A percentile compares a stretch with the other conserved stretches of the same genome.
These are phyloP conservation scores for Naumovozyma castellii DNA, from an alignment of 805 yeast species.

Conservation along the genomic window DNA sequence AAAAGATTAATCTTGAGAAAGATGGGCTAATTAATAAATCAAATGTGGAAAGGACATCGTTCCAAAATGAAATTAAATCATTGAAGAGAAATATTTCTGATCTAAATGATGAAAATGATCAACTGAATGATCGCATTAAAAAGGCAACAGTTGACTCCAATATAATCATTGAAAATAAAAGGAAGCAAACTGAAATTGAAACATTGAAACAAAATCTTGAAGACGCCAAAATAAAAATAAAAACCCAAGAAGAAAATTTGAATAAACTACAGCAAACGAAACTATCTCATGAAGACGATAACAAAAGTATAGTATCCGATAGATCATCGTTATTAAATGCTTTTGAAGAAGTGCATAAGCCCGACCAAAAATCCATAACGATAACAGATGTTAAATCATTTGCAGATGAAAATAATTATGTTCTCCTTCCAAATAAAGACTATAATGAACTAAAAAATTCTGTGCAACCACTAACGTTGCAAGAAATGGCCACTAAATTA, in stretches of 20 bases:
- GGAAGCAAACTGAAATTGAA: background rate
- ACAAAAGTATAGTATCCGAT: background rate
- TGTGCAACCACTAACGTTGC: constrained; percentile 5
- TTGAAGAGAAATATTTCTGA: constrained; percentile 45
- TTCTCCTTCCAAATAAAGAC: constrained; percentile 7
- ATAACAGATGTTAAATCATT: constrained; percentile 24
- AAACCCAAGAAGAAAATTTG: background rate
- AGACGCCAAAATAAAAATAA: background rate
- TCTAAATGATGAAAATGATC: constrained; percentile 62
- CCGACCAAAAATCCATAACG: constrained; percentile 4
- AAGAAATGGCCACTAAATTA: background rate
- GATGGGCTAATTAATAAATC: constrained; percentile 34
- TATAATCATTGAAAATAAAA: background rate
- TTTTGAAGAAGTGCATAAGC: background rate
- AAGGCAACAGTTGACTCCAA: background rate
- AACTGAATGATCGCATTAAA: constrained; percentile 6
- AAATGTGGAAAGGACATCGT: constrained; percentile 29
- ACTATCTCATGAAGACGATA: background rate
- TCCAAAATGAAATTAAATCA: constrained; percentile 37
- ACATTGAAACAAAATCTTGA: background rate
- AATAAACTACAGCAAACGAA: background rate
- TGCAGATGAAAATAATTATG: constrained; percentile 15
- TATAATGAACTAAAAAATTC: constrained; percentile 7
- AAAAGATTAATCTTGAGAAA: constrained; percentile 34
- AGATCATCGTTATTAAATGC: background rate